Evolutionary conservation across 2,329 filamentous ascomycete species (phyloP), one percentile per base, ranked within the genome.

Genomic region (Fonsecaea nubica): DNA sequence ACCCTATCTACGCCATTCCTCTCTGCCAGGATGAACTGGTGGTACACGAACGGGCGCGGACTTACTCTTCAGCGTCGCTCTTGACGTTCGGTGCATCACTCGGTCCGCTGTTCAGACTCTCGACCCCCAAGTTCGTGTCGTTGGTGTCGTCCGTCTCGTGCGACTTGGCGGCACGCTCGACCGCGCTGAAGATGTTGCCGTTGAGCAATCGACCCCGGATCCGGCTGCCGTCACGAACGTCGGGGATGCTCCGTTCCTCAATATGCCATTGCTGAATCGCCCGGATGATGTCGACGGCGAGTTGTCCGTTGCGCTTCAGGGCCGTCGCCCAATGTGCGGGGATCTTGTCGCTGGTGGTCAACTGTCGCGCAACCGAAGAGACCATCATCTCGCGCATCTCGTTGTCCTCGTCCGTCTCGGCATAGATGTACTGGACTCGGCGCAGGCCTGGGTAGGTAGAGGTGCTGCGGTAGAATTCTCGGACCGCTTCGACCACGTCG

Each of bases 251-350:
- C 30, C 80, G 77, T 63, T 80, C 79, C 53, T 84, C 81, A 42
- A 86, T 74, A 50, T 81, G 76, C 84, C 84, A 86, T 69, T 83
- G 81, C 77, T 86, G 84, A 70, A 86, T 83, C 3, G 80, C 79
- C 36, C 79, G 75, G 69, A 86, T 84, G 64, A 86, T 81, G 70
- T 86, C 84, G 50, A 86, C 84, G 1, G 83, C 84, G 60, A 86
- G 74, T 72, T 85, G 82, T 0, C 84, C 84, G 69, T 86, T 85
- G 76, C 83, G 83, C 72, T 80, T 76, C 58, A 86, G 75, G 6
- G 84, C 84, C 72, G 82, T 83, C 71, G 84, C 83, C 84, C 84
- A 86, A 71, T 86, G 83, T 40, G 75, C 69, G 0, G 84, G 84
- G 48, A 86, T 83, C 68, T 67, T 80, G 25, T 84, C 81, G 62